phyloP scores from a whole-genome alignment of 2,329 filamentous ascomycete species.

The Stagonosporopsis vannaccii region DNA sequence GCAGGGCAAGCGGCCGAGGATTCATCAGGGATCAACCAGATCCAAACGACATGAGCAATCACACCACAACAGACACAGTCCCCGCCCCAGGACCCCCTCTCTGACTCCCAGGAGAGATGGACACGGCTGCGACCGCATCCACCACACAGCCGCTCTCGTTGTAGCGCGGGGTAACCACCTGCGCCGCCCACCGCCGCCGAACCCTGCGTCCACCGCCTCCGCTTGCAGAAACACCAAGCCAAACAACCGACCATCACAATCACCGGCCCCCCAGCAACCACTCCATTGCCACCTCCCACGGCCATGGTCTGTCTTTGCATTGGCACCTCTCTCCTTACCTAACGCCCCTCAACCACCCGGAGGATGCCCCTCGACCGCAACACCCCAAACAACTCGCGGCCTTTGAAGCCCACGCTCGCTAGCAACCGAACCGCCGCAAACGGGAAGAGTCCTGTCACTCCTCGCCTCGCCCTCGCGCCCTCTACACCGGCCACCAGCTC shows the following conservation, averaged over 20 bases:
- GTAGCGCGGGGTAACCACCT: slow-evolving; percentile 10
- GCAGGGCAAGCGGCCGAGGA: slow-evolving; percentile 23
- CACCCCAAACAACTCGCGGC: slow-evolving; percentile 61
- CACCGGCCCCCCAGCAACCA: slow-evolving; percentile 35
- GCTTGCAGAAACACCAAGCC: slow-evolving; percentile 14
- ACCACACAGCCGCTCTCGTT: slow-evolving; percentile 1
- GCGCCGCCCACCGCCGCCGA: slow-evolving; percentile 28
- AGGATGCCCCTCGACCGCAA: slow-evolving; percentile 50
- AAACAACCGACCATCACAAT: slow-evolving; percentile 28
- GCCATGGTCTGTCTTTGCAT: slow-evolving; percentile 38
- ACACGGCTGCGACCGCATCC: neutral
- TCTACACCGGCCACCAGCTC: slow-evolving; percentile 31
- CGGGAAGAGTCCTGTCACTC: slow-evolving; percentile 62
- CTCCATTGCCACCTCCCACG: slow-evolving; percentile 33
- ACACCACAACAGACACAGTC: slow-evolving; percentile 30
- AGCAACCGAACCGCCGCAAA: slow-evolving; percentile 61
- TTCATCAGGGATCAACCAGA: slow-evolving; percentile 24
- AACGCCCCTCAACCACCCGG: slow-evolving; percentile 26
- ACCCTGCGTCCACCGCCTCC: slow-evolving; percentile 15
- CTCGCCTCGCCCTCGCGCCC: slow-evolving; percentile 60
- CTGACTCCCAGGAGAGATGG: slow-evolving; percentile 15
- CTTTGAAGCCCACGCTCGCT: slow-evolving; percentile 74
- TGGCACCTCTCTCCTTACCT: slow-evolving; percentile 23
- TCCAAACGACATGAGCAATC: slow-evolving; percentile 22
- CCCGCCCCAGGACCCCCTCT: slow-evolving; percentile 23